These are phyloP conservation scores for Termitomyces sp. DNA, from an alignment of 768 basidiomycete genomes.

Conservation along the genomic window DNA sequence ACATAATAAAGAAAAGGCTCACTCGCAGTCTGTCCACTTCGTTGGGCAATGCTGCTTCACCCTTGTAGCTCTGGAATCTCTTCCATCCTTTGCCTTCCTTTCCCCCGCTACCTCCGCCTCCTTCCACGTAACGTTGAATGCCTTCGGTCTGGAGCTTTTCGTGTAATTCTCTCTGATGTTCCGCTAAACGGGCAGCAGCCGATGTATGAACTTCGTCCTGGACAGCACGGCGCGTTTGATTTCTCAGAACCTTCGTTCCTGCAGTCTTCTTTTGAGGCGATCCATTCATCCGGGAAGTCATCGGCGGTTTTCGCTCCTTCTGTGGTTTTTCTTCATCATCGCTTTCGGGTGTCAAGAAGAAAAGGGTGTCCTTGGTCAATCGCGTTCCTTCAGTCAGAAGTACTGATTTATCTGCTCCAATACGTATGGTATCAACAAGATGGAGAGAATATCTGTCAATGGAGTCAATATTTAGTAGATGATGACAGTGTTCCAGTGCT, in stretches of 20 bases:
- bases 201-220: conserved; percentile 82
- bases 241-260: conserved; percentile 81
- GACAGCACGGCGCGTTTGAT: conserved; percentile 83
- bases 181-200: conserved; percentile 70
- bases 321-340: conserved; percentile 54
- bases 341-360: conserved; percentile 67
- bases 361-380: conserved; percentile 80
- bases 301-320: conserved; percentile 50
- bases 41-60: conserved; percentile 85
- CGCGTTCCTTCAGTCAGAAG: conserved; percentile 84
- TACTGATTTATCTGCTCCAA: conserved; percentile 58
- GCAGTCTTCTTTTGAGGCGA: conserved; percentile 67
- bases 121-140: conserved; percentile 77
- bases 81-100: conserved; percentile 95
- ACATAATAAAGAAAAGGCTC: conserved; percentile 19
- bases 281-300: conserved; percentile 53
- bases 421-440: conserved; percentile 82
- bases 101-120: conserved; percentile 64
- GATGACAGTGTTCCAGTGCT: conserved; percentile 11
- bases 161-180: conserved; percentile 86
- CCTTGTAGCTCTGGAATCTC: conserved; percentile 94
- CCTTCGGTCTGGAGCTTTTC: conserved; percentile 72
- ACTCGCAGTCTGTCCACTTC: conserved; percentile 79
- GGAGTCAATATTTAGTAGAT: background rate
- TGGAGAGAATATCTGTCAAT: conserved; percentile 74